Percentiles rank a stretch among this genome's conserved stretches.
Conservation (phyloP, 495 filamentous ascomycete species). For the Trichoderma erinaceum region DNA sequence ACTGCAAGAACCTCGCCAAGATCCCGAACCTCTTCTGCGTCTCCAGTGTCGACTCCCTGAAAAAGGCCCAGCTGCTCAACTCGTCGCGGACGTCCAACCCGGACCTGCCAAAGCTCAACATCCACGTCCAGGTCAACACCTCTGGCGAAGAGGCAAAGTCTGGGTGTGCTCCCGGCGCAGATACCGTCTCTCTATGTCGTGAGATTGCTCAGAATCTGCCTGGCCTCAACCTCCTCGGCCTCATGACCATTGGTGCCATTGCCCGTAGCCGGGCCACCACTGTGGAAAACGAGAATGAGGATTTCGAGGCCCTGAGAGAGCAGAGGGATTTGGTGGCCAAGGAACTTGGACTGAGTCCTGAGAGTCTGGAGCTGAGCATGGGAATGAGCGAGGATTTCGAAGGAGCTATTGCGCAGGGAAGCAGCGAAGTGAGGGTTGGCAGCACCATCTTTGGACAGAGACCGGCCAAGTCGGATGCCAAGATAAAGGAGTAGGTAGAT, state of each 20-base stretch:
- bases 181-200: conserved; percentile 54
- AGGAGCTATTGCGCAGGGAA: conserved; percentile 75
- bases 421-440: conserved; percentile 89
- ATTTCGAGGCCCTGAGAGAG: conserved; percentile 65
- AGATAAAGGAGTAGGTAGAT: conserved; percentile 39
- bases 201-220: conserved; percentile 65
- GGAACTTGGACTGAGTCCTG: conserved; percentile 37
- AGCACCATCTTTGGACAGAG: conserved; percentile 88
- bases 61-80: conserved; percentile 78
- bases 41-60: conserved; percentile 76
- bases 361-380: conserved; percentile 53
- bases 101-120: conserved; percentile 53
- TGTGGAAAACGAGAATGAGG: conserved; percentile 78
- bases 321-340: conserved; percentile 56
- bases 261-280: conserved; percentile 66
- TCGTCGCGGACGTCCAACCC: conserved; percentile 52
- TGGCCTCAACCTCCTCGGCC: conserved; percentile 63
- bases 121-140: conserved; percentile 94
- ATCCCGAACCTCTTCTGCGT: conserved; percentile 91
- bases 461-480: conserved; percentile 65
- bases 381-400: conserved; percentile 95
- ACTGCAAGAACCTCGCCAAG: conserved; percentile 79
- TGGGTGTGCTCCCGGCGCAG: conserved; percentile 60
- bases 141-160: conserved; percentile 82
- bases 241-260: conserved; percentile 98